Percentiles rank a stretch among this genome's conserved stretches.
phyloP scores from a whole-genome alignment of 495 filamentous ascomycete species.

The Aspergillus mulundensis region DNA sequence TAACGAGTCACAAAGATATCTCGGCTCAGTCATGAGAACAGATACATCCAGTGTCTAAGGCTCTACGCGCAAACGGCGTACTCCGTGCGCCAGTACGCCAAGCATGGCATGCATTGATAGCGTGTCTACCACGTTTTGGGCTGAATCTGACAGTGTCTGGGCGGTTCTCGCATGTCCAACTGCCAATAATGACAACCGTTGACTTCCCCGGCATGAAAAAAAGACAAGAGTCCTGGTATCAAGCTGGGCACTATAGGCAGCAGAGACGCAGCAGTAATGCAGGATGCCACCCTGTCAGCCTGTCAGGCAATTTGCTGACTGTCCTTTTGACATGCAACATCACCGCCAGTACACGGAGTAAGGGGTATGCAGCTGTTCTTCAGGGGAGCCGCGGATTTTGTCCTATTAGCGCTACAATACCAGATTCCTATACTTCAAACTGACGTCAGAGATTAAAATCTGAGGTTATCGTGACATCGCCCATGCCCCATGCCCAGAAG shows the following conservation, averaged over 20 bases:
- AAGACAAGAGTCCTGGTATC: not conserved
- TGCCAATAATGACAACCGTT: not conserved
- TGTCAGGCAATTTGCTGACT: constrained; percentile 1
- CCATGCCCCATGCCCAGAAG: not conserved
- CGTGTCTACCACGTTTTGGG: not conserved
- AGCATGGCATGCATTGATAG: constrained; percentile 4
- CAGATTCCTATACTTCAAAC: not conserved
- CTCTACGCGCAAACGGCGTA: no score
- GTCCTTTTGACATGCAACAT: not conserved
- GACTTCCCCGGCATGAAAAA: not conserved
- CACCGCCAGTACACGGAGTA: not conserved
- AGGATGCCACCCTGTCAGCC: constrained; percentile 17
- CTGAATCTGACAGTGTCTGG: not conserved
- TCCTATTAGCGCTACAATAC: not conserved
- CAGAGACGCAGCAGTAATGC: constrained; percentile 14
- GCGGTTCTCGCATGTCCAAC: not conserved
- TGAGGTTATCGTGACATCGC: constrained; percentile 7
- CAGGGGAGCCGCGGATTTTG: not conserved
- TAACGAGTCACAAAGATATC: not conserved
- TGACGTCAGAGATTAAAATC: constrained; percentile 4
- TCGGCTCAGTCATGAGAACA: not conserved
- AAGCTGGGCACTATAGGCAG: no score
- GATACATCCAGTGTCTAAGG: not conserved
- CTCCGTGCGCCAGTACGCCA: no score
- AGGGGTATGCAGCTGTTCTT: not conserved